Conservation (phyloP, 176 grass and related monocot species). For the Eremochloa ophiuroides region DNA sequence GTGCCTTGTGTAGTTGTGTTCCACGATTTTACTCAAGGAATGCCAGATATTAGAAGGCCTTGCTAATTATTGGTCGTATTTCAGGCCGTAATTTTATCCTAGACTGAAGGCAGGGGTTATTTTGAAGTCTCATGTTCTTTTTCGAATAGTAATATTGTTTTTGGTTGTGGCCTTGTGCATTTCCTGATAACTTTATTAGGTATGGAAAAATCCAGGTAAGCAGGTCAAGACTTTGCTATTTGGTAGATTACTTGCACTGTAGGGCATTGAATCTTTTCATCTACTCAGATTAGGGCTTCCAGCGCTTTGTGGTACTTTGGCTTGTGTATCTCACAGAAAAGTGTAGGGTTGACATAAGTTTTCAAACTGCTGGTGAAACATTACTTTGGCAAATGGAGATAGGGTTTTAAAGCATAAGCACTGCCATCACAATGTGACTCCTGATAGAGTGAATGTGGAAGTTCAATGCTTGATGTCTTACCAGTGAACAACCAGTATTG, state of each 20-base stretch:
- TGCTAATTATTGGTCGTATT: not conserved
- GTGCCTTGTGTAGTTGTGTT: conserved; percentile 9
- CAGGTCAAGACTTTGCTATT: not conserved
- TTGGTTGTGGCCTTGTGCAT: not conserved
- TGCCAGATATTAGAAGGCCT: not conserved
- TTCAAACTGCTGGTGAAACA: not conserved
- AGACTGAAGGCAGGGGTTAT: not conserved
- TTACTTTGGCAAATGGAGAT: not conserved
- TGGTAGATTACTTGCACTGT: conserved; percentile 1
- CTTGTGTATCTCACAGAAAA: not conserved
- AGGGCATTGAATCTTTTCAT: not conserved
- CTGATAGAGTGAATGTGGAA: not conserved
- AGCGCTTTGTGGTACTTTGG: not conserved
- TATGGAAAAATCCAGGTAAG: not conserved
- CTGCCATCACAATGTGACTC: not conserved
- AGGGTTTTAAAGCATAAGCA: not conserved
- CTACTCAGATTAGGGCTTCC: not conserved
- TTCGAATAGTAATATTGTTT: not conserved
- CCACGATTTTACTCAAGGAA: conserved; percentile 2
- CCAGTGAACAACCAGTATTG: not conserved
- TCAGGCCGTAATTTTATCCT: not conserved
- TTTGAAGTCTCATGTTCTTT: not conserved
- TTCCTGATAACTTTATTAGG: not conserved
- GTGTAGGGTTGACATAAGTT: not conserved
- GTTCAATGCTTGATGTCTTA: not conserved